Base-by-base conservation (phyloP, 2,329 filamentous ascomycete species). In the Alternaria consortialis region DNA sequence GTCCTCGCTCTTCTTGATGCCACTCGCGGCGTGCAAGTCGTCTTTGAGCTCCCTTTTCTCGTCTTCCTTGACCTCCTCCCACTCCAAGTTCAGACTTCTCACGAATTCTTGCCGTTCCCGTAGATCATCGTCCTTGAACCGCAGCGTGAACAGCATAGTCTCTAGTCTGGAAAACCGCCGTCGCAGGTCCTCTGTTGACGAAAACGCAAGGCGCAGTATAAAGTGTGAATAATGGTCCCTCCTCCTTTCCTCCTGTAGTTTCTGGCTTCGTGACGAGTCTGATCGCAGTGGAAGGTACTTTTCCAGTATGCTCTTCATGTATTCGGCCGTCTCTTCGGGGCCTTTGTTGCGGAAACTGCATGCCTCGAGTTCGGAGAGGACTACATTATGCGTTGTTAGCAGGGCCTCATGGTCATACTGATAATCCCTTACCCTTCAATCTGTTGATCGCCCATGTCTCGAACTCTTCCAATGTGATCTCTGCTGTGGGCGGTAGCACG, bases 171-270 rank as follows among this genome's bases (percentile, higher is more conserved):
- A 87, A 74, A 98, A 99, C 25, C 95, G 89, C 65, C 91, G 87
- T 42, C 95, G 89, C 37, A 98, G 84, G 73, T 99, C 95, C 75
- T 97, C 93, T 0, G 94, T 97, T 2, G 91, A 89, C 0, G 94
- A 89, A 74, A 99, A 99, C 1, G 95, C 95, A 43, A 99, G 87
- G 0, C 95, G 89, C 6, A 99, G 86, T 63, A 98, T 99, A 77
- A 97, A 99, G 79, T 99, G 95, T 57, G 92, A 95, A 80, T 98
- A 99, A 80, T 99, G 95, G 72, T 99, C 95, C 77, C 95, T 96
- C 78, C 94, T 91, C 29, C 94, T 87, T 80, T 99, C 92, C 34
- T 87, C 81, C 25, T 87, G 85, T 13, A 94, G 80, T 31, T 83
- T 82, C 11, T 80, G 79, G 13, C 83, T 82, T 23, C 83, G 81